Evolutionary conservation across 441 rosid genomes (phyloP), one percentile per base, ranked within the genome.

Genomic region (Gossypium schwendimanii): DNA sequence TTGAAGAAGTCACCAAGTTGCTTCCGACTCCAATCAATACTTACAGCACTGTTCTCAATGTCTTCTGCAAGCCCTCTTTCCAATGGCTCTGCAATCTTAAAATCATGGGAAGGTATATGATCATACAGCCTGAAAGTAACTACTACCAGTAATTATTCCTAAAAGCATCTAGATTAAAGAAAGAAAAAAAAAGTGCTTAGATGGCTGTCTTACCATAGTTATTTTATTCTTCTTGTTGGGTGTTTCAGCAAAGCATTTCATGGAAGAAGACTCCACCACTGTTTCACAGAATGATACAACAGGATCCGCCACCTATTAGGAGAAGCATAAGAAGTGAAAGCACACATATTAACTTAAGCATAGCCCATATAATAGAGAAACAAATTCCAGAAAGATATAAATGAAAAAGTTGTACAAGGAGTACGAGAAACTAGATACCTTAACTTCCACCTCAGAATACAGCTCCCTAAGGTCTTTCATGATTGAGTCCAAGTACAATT

Each of bases 401-500:
- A 23, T 59, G 10, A 9, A 21, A 65, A 63, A 12, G 4, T 9
- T 76, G 31, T 23, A 75, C 63, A 53, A 10, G 36, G 52, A 1
- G 31, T 41, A 41, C 33, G 50, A 69, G 53, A 77, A 28, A 64
- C 67, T 55, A 63, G 15, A 54, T 77, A 91, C 98, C 98, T 94
- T 94, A 70, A 94, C 99, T 89, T 94, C 99, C 62, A 92, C 99
- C 83, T 94, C 99, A 73, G 99, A 91, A 79, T 92, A 94, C 63
- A 94, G 92, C 84, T 94, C 99, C 78, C 99, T 87, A 50, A 94
- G 94, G 83, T 94, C 99, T 83, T 94, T 92, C 99, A 94, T 92
- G 54, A 94, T 94, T 14, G 99, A 94, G 83, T 94, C 98, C 86
- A 94, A 80, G 80, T 92, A 94, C 77, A 94, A 70, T 81, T 94